A percentile compares a stretch with the other conserved stretches of the same genome.
These are phyloP conservation scores for Cercophora samala DNA, from an alignment of 495 filamentous ascomycete species.

Conservation along the genomic window DNA sequence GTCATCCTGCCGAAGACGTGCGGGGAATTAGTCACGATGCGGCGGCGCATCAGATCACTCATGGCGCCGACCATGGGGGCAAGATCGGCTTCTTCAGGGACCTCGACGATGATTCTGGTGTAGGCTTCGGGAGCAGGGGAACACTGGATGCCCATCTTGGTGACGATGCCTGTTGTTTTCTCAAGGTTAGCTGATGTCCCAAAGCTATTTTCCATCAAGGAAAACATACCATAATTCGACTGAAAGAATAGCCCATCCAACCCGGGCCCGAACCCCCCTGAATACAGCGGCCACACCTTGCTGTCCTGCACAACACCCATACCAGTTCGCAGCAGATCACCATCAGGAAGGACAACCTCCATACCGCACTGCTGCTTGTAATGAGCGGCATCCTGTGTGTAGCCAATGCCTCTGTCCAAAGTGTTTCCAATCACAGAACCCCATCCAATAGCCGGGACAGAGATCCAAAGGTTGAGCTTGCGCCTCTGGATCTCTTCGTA, in stretches of 20 bases:
- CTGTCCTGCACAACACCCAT: conserved; percentile 54
- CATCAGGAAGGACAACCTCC: conserved; percentile 55
- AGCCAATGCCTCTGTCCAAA: conserved; percentile 52
- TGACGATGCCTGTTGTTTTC: conserved; percentile 47
- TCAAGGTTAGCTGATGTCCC: too few relatives aligned
- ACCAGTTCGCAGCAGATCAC: conserved; percentile 53
- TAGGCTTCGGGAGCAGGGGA: background rate
- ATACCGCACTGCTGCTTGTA: conserved; percentile 53
- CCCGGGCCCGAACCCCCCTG: conserved; percentile 53
- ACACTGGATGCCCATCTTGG: conserved; percentile 52
- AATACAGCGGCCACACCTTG: conserved; percentile 49
- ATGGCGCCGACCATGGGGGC: conserved; percentile 55
- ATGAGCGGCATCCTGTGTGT: conserved; percentile 41
- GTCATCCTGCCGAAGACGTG: conserved; percentile 48
- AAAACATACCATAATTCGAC: conserved; percentile 32
- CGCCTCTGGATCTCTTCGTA: conserved; percentile 49
- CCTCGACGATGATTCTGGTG: conserved; percentile 22
- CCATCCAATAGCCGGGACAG: conserved; percentile 54
- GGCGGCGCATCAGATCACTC: conserved; percentile 44
- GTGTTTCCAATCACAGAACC: conserved; percentile 56
- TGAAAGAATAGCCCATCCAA: conserved; percentile 57
- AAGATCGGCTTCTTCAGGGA: conserved; percentile 46
- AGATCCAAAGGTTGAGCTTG: conserved; percentile 47
- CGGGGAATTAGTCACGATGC: conserved; percentile 52
- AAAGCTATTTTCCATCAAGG: too few relatives aligned